Conservation (phyloP, 2,329 filamentous ascomycete genomes). For the Verticillium nonalfalfae region DNA sequence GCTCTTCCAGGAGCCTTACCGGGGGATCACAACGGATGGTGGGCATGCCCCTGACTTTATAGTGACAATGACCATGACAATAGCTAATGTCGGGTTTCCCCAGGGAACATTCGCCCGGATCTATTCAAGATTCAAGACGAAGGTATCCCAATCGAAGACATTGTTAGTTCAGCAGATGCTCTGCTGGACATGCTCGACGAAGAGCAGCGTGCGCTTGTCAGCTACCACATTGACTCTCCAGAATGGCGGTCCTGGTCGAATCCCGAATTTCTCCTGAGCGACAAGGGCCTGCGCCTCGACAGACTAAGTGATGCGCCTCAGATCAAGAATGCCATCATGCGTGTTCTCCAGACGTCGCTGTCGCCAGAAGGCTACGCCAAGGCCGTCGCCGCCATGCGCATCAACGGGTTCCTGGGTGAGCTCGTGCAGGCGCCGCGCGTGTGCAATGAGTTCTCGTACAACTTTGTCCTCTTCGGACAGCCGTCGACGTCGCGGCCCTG, state of each 20-base stretch:
- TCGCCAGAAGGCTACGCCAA: slow-evolving; percentile 68
- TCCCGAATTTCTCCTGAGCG: slow-evolving; percentile 63
- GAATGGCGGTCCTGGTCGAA: slow-evolving; percentile 69
- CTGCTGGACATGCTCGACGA: slow-evolving; percentile 40
- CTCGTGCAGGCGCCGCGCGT: slow-evolving; percentile 55
- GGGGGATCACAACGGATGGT: slow-evolving; percentile 65
- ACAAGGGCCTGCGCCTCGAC: slow-evolving; percentile 66
- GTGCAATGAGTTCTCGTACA: slow-evolving; percentile 72
- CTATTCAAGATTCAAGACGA: slow-evolving; percentile 59
- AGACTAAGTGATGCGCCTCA: slow-evolving; percentile 31
- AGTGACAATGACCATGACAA: neutral
- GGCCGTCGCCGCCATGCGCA: slow-evolving; percentile 61
- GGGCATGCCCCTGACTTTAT: slow-evolving; percentile 10
- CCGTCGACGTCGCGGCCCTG: slow-evolving; percentile 54
- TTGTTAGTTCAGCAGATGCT: slow-evolving; percentile 43
- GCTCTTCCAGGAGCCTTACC: slow-evolving; percentile 60
- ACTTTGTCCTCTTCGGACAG: slow-evolving; percentile 63
- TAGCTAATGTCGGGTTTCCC: neutral
- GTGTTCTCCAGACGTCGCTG: slow-evolving; percentile 50
- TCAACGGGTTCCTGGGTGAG: slow-evolving; percentile 70
- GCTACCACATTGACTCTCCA: slow-evolving; percentile 60
- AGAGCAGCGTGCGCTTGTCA: slow-evolving; percentile 39
- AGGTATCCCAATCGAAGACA: slow-evolving; percentile 49
- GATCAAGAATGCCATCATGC: slow-evolving; percentile 43
- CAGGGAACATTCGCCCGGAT: slow-evolving; percentile 42